These are phyloP conservation scores for Phytophthora aleatoria DNA, from an alignment of 352 stramenopile species.

Conservation along the genomic window DNA sequence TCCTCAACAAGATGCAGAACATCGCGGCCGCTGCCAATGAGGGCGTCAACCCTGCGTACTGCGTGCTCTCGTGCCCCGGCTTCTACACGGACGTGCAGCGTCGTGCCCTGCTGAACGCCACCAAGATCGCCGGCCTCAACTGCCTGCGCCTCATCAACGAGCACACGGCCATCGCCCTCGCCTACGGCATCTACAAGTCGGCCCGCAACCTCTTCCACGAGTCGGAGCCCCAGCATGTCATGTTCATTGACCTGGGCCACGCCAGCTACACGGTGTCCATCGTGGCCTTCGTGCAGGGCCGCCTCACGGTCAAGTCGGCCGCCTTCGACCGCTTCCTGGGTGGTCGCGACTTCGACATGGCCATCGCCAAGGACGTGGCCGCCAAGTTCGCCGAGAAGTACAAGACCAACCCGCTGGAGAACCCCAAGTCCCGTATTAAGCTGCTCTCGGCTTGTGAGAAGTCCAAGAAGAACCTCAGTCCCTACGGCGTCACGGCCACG, in stretches of 20 bases:
- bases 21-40: slow-evolving; percentile 95
- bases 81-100: slow-evolving; percentile 99
- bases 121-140: slow-evolving; percentile 95
- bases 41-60: slow-evolving; percentile 87
- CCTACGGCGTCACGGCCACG: slow-evolving; percentile 96
- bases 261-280: slow-evolving; percentile 93
- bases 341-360: slow-evolving; percentile 96
- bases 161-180: slow-evolving; percentile 95
- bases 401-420: slow-evolving; percentile 91
- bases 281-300: slow-evolving; percentile 94
- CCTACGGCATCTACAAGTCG: slow-evolving; percentile 97
- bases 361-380: slow-evolving; percentile 94
- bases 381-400: slow-evolving; percentile 97
- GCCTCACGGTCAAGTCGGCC: slow-evolving; percentile 94
- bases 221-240: slow-evolving; percentile 94
- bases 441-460: slow-evolving; percentile 98
- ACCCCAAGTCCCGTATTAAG: slow-evolving; percentile 96
- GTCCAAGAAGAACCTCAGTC: slow-evolving; percentile 98
- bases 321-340: slow-evolving; percentile 96
- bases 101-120: slow-evolving; percentile 93
- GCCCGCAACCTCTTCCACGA: slow-evolving; percentile 95
- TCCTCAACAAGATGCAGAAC: slow-evolving; percentile 96
- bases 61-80: slow-evolving; percentile 95
- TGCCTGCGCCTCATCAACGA: slow-evolving; percentile 98
- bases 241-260: slow-evolving; percentile 99